Conservation (phyloP, 2,329 filamentous ascomycete species). For the Fusarium clavum region DNA sequence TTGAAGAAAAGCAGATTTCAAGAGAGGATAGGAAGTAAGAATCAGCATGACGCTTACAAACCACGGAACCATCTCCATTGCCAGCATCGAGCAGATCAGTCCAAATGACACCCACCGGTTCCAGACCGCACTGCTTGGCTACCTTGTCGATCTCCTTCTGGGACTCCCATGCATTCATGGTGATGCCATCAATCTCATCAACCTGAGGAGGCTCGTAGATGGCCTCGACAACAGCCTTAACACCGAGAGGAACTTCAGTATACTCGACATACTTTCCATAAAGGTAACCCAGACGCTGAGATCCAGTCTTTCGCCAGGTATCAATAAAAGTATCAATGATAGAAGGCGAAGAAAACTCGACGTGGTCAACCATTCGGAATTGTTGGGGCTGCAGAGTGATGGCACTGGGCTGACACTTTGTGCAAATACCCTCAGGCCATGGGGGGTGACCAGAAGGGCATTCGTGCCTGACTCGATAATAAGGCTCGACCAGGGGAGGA, state of each 20-base stretch:
- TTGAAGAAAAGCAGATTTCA: conserved; percentile 89
- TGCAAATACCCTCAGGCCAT: conserved; percentile 97
- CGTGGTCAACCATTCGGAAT: conserved; percentile 97
- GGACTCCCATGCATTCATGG: conserved; percentile 84
- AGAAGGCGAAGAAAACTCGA: conserved; percentile 88
- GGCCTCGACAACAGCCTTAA: conserved; percentile 95
- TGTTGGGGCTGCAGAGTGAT: conserved; percentile 94
- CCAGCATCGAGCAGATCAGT: conserved; percentile 90
- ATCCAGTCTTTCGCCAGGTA: conserved; percentile 88
- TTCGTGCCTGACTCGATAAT: conserved; percentile 86
- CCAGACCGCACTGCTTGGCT: conserved; percentile 83
- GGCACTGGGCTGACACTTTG: conserved; percentile 96
- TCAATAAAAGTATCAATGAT: conserved; percentile 92
- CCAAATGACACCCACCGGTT: conserved; percentile 93
- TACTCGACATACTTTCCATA: conserved; percentile 95
- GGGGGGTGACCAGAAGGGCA: conserved; percentile 93
- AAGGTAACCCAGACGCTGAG: conserved; percentile 87
- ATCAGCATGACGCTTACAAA: conserved; percentile 96
- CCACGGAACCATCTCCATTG: conserved; percentile 82
- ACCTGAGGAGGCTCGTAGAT: conserved; percentile 97
- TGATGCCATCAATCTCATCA: conserved; percentile 88
- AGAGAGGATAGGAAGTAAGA: conserved; percentile 94
- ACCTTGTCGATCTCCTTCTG: conserved; percentile 85
- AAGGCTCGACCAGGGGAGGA: conserved; percentile 92
- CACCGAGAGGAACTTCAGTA: conserved; percentile 88